phyloP scores from a whole-genome alignment of 2,329 filamentous ascomycete species.

The Fusarium phyllophilum region DNA sequence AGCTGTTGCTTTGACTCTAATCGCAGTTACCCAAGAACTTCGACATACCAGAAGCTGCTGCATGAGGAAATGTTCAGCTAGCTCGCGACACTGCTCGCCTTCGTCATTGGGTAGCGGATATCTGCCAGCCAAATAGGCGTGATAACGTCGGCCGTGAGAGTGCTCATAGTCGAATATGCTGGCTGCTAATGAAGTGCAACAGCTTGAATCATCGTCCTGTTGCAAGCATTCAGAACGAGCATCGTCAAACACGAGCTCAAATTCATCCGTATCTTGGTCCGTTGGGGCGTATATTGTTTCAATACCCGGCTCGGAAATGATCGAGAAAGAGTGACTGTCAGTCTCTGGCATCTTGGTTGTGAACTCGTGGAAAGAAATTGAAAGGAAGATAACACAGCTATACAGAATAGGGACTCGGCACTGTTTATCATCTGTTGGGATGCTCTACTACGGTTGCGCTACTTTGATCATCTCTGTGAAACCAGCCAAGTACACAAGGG shows the following conservation, averaged over 20 bases:
- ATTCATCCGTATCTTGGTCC: constrained; percentile 46
- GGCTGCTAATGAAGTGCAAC: constrained; percentile 48
- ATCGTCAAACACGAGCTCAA: constrained; percentile 43
- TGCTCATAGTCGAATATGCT: constrained; percentile 50
- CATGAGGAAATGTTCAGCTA: constrained; percentile 58
- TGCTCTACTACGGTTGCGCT: constrained; percentile 20
- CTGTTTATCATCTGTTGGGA: constrained; percentile 32
- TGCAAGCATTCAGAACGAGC: constrained; percentile 33
- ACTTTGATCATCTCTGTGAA: constrained; percentile 30
- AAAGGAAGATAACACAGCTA: not conserved
- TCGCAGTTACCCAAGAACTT: not conserved
- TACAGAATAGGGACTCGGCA: constrained; percentile 8
- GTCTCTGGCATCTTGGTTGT: constrained; percentile 38
- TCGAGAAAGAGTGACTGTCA: constrained; percentile 44
- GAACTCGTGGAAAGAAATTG: not conserved
- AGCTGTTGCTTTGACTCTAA: not conserved
- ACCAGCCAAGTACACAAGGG: constrained; percentile 26
- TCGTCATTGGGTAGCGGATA: constrained; percentile 61
- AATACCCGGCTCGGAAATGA: constrained; percentile 44
- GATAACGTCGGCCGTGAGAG: constrained; percentile 53
- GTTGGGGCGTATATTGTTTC: constrained; percentile 40
- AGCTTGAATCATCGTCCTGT: constrained; percentile 43
- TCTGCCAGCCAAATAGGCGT: constrained; percentile 55
- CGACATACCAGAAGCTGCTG: constrained; percentile 53
- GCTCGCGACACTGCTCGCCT: constrained; percentile 57